Conservation (phyloP, 345 rosid species). For the Toxicodendron radicans region DNA sequence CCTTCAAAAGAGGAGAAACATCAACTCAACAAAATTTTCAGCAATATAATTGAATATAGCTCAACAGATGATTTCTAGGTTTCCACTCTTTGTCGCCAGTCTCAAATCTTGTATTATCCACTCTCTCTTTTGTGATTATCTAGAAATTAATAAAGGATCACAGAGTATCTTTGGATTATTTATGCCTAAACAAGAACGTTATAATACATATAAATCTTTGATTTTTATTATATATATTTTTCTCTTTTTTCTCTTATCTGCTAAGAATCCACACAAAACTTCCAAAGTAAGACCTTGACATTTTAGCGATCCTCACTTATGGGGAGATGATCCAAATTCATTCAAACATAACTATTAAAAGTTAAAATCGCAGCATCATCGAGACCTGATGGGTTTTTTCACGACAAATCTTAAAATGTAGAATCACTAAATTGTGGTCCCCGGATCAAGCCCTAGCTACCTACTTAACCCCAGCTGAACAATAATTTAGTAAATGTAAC, state of each 20-base stretch:
- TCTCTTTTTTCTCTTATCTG: constrained; percentile 8
- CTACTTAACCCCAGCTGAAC: not conserved
- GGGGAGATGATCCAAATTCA: constrained; percentile 15
- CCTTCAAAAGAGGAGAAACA: too few relatives aligned
- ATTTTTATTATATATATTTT: not conserved
- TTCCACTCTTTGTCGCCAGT: not conserved
- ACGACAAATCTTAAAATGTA: constrained; percentile 15
- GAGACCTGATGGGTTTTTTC: constrained; percentile 19
- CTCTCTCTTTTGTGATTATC: constrained; percentile 6
- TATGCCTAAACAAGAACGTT: not conserved
- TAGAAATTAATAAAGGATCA: constrained; percentile 1
- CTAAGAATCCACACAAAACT: not conserved
- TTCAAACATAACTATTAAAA: not conserved
- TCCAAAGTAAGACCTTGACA: constrained; percentile 12
- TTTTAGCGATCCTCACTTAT: constrained; percentile 17
- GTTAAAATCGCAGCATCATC: constrained; percentile 21
- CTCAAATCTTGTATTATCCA: not conserved
- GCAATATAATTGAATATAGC: not conserved
- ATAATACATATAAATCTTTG: not conserved
- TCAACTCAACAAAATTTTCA: too few relatives aligned
- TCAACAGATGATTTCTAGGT: not conserved
- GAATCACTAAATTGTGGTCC: constrained; percentile 17
- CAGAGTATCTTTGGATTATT: constrained; percentile 9
- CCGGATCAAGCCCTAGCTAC: not conserved
- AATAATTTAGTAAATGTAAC: not conserved